Conservation (phyloP, 495 filamentous ascomycete species). For the Mytilinidion resinicola region DNA sequence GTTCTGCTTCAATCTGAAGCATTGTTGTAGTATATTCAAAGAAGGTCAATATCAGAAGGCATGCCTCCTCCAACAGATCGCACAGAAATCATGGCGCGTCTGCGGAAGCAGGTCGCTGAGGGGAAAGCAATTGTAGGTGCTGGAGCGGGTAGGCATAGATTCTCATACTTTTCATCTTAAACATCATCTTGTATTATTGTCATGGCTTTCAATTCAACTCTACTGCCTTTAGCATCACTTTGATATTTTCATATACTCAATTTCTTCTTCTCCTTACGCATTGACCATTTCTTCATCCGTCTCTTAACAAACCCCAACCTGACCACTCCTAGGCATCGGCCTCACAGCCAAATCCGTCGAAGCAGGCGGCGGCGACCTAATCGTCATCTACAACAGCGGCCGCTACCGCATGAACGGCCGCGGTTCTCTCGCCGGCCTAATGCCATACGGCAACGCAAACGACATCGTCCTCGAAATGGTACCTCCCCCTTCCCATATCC, state of each 20-base stretch:
- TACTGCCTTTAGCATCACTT: not conserved
- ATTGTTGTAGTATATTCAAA: too few relatives aligned
- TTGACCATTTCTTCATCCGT: too few relatives aligned
- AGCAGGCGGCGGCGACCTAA: constrained; percentile 58
- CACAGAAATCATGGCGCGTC: constrained; percentile 48
- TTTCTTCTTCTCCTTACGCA: too few relatives aligned
- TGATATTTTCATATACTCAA: too few relatives aligned
- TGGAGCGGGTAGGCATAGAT: constrained; percentile 38
- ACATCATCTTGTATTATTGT: too few relatives aligned
- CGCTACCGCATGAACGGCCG: constrained; percentile 68
- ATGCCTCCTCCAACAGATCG: constrained; percentile 40
- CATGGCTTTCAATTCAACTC: not conserved
- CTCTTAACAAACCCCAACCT: too few relatives aligned
- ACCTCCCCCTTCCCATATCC: not conserved
- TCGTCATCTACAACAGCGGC: constrained; percentile 67
- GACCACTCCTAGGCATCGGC: constrained; percentile 47
- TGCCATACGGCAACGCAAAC: constrained; percentile 70
- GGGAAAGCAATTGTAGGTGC: constrained; percentile 56
- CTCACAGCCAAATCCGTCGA: constrained; percentile 66
- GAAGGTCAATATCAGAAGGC: too few relatives aligned
- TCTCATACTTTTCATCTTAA: too few relatives aligned
- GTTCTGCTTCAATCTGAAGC: too few relatives aligned
- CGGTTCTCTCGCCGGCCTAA: constrained; percentile 62
- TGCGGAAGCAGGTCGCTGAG: constrained; percentile 47
- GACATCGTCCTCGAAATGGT: constrained; percentile 64